A percentile compares a stretch with the other conserved stretches of the same genome.
These are phyloP conservation scores for Capronia coronata DNA, from an alignment of 2,329 filamentous ascomycete genomes.

Conservation along the genomic window DNA sequence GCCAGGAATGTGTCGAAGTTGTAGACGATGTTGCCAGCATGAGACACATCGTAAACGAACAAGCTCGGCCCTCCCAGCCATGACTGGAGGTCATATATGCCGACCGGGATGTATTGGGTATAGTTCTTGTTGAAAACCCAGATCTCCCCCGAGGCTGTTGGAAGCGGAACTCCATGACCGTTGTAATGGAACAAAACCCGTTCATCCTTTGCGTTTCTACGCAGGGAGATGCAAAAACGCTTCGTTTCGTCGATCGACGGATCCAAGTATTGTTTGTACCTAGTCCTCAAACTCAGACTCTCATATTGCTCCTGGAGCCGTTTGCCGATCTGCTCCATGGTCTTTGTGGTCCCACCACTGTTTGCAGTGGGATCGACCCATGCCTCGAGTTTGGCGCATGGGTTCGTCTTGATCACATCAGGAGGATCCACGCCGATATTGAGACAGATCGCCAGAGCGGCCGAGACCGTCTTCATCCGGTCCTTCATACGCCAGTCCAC, in stretches of 20 bases:
- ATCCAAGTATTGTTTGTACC: slow-evolving; percentile 94
- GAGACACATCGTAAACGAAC: slow-evolving; percentile 96
- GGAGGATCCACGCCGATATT: slow-evolving; percentile 98
- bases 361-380: slow-evolving; percentile 89
- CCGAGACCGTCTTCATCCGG: slow-evolving; percentile 90
- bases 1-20: slow-evolving; percentile 94
- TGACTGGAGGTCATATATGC: slow-evolving; percentile 85
- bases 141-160: slow-evolving; percentile 90
- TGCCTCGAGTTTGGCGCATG: slow-evolving; percentile 87
- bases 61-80: slow-evolving; percentile 95
- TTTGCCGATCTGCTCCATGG: slow-evolving; percentile 91
- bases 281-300: slow-evolving; percentile 85
- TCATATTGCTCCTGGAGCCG: slow-evolving; percentile 95
- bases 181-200: slow-evolving; percentile 98
- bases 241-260: slow-evolving; percentile 96
- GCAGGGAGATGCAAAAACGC: slow-evolving; percentile 85
- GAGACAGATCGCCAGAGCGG: slow-evolving; percentile 85
- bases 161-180: slow-evolving; percentile 92
- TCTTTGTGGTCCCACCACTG: slow-evolving; percentile 69
- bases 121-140: slow-evolving; percentile 99
- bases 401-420: slow-evolving; percentile 91
- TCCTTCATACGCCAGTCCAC: slow-evolving; percentile 98
- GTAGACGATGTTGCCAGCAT: slow-evolving; percentile 87
- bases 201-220: slow-evolving; percentile 91
- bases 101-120: slow-evolving; percentile 96